A percentile compares a stretch with the other conserved stretches of the same genome.
phyloP scores from a whole-genome alignment of 1,139 yeast species.

The Suhomyces anneliseae region DNA sequence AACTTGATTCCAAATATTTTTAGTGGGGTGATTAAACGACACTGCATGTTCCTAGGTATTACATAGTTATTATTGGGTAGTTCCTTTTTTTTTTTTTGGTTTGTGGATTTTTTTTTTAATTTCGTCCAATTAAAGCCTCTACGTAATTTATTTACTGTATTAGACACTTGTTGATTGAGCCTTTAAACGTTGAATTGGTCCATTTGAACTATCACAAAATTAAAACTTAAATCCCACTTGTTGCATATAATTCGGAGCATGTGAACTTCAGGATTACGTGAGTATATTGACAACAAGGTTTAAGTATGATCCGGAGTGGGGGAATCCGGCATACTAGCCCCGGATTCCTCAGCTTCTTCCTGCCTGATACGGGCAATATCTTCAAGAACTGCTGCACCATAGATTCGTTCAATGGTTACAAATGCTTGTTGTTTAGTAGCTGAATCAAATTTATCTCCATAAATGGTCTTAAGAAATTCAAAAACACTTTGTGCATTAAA shows the following conservation, averaged over 20 bases:
- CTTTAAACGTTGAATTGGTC: no score
- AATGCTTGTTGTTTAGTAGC: slow-evolving; percentile 22
- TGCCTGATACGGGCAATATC: slow-evolving; percentile 1
- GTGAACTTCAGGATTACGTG: not conserved
- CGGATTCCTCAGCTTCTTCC: slow-evolving; percentile 1
- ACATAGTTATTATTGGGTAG: no score
- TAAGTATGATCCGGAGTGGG: not conserved
- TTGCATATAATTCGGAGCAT: not conserved
- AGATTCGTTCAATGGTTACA: slow-evolving; percentile 31
- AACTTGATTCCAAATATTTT: no score
- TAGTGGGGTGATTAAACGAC: no score
- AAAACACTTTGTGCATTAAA: slow-evolving; percentile 33
- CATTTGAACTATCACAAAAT: no score
- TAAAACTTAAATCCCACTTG: no score
- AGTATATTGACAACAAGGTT: not conserved
- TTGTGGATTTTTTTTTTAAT: no score
- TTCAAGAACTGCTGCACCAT: slow-evolving; percentile 15
- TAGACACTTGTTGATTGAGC: no score
- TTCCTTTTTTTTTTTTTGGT: no score
- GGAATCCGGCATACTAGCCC: not conserved
- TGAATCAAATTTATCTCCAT: slow-evolving; percentile 27
- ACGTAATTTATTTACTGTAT: no score
- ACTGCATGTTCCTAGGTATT: no score
- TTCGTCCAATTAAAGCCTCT: no score
- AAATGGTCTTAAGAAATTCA: slow-evolving; percentile 27